A percentile compares a stretch with the other conserved stretches of the same genome.
Conservation (phyloP, 164 flowering plant species). For the Berberis thunbergii region DNA sequence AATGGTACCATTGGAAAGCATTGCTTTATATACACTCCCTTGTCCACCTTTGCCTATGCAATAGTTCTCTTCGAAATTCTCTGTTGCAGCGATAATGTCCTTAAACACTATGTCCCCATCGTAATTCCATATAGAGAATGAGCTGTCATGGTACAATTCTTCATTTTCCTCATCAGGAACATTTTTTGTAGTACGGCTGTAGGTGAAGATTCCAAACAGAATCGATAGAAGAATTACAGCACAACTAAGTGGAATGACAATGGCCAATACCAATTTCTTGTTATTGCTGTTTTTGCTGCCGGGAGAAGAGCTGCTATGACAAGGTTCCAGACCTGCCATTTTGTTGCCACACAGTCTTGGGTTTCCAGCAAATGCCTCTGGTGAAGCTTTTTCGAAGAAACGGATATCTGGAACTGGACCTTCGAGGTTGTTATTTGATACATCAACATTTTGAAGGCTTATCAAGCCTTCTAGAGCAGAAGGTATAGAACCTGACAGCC, state of each 20-base stretch:
- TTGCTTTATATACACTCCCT: constrained; percentile 25
- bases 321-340: constrained; percentile 10
- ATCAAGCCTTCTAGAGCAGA: constrained; percentile 9
- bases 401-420: constrained; percentile 20
- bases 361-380: constrained; percentile 16
- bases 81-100: constrained; percentile 15
- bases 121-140: constrained; percentile 15
- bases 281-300: constrained; percentile 4
- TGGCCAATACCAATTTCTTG: constrained; percentile 5
- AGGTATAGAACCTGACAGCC: not conserved
- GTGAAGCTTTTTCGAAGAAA: constrained; percentile 10
- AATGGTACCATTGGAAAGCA: constrained; percentile 5
- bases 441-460: constrained; percentile 15
- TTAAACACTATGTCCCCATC: constrained; percentile 10
- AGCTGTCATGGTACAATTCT: not conserved
- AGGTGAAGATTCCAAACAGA: constrained; percentile 7
- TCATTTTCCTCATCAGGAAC: constrained; percentile 4
- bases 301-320: not conserved
- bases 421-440: constrained; percentile 19
- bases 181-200: not conserved
- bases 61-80: constrained; percentile 16
- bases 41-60: constrained; percentile 22
- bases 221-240: constrained; percentile 2
- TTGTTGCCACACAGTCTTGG: constrained; percentile 16
- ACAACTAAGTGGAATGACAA: constrained; percentile 2